These are phyloP conservation scores for Trypanosoma avium DNA, from an alignment of 208 protist genomes.

Conservation along the genomic window DNA sequence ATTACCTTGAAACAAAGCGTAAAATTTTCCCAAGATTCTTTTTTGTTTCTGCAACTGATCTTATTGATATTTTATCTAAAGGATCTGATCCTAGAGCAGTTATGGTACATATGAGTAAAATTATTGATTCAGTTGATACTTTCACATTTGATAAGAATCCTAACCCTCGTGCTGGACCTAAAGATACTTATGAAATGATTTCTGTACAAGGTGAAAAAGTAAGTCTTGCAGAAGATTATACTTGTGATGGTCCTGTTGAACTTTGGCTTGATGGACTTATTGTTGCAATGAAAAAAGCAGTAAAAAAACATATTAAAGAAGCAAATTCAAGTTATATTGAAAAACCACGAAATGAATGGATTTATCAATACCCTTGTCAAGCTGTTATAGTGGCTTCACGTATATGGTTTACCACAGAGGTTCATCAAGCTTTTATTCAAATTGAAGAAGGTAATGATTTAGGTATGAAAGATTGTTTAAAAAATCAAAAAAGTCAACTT, in stretches of 20 bases:
- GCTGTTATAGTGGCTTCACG: constrained; percentile 94
- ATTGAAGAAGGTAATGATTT: constrained; percentile 98
- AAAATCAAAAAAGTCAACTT: constrained; percentile 94
- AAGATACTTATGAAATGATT: constrained; percentile 92
- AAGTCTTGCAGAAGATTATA: constrained; percentile 85
- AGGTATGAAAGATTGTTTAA: constrained; percentile 97
- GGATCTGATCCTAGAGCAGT: constrained; percentile 93
- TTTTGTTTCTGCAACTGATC: constrained; percentile 93
- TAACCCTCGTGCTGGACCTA: constrained; percentile 35
- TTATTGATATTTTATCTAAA: constrained; percentile 98
- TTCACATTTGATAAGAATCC: constrained; percentile 92
- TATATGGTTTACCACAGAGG: constrained; percentile 98
- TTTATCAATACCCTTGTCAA: constrained; percentile 97
- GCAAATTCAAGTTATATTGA: constrained; percentile 95
- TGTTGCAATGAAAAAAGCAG: constrained; percentile 76
- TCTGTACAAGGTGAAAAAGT: constrained; percentile 95
- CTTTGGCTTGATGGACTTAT: constrained; percentile 95
- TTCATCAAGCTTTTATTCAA: constrained; percentile 97
- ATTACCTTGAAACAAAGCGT: constrained; percentile 98
- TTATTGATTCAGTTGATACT: constrained; percentile 93
- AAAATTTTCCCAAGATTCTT: constrained; percentile 98
- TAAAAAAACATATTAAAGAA: constrained; percentile 87
- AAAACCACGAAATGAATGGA: constrained; percentile 96
- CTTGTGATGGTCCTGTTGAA: constrained; percentile 96
- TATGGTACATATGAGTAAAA: constrained; percentile 97